Evolutionary conservation across 2,329 filamentous ascomycete species (phyloP).

Genomic region (Hymenoscyphus occultus): DNA sequence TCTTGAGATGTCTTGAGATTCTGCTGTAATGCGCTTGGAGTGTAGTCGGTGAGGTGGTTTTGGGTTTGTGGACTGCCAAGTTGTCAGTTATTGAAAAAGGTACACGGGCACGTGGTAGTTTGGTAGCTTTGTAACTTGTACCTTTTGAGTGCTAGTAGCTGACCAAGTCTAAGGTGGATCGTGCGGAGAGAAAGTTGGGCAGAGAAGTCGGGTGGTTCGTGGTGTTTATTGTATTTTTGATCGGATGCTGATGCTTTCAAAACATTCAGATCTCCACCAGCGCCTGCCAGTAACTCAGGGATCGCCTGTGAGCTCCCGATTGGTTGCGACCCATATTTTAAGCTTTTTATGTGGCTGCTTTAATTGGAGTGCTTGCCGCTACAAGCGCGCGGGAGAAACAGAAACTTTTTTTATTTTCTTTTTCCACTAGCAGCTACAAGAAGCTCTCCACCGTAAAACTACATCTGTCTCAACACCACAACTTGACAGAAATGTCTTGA

Average conservation of each 20-base stretch:
- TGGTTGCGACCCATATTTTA: neutral
- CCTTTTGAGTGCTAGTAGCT: no score
- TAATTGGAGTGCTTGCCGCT: neutral
- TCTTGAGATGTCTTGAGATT: neutral
- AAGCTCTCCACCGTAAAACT: neutral
- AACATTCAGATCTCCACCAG: no score
- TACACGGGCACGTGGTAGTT: neutral
- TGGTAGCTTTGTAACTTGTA: no score
- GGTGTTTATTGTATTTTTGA: no score
- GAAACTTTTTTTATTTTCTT: slow-evolving; percentile 8
- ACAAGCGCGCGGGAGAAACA: neutral
- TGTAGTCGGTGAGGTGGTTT: slow-evolving; percentile 5
- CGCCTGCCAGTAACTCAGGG: no score
- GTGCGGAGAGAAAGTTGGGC: no score
- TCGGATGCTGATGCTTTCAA: no score
- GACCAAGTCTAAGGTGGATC: no score
- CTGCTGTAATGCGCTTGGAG: neutral
- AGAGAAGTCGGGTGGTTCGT: no score
- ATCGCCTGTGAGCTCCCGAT: neutral
- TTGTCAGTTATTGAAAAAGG: neutral
- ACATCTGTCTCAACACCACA: neutral
- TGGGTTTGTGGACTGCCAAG: neutral
- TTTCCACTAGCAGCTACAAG: neutral
- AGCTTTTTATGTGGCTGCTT: neutral
- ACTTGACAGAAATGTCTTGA: slow-evolving; percentile 6